A percentile compares a stretch with the other conserved stretches of the same genome.
Evolutionary conservation across 1,284 basidiomycete genomes (phyloP).

Genomic region (Vanrija humicola): DNA sequence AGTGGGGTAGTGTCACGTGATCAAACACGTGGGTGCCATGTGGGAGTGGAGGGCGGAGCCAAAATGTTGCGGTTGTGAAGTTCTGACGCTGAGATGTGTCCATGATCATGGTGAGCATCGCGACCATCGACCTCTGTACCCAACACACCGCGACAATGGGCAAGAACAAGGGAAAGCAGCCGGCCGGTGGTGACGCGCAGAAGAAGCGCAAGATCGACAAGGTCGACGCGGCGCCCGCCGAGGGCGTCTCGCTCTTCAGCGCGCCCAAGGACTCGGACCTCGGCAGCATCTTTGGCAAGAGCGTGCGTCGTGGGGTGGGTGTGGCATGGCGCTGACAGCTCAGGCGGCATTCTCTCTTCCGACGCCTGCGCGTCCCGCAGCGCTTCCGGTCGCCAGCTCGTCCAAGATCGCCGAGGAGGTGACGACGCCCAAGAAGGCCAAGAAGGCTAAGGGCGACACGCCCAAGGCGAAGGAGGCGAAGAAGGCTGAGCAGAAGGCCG

Average conservation of each 20-base stretch:
- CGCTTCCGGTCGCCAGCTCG: conserved; percentile 12
- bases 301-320: conserved; percentile 40
- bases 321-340: not conserved
- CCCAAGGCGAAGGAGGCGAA: conserved; percentile 15
- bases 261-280: conserved; percentile 38
- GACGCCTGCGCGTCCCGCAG: conserved; percentile 1
- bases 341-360: conserved; percentile 33
- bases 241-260: conserved; percentile 31
- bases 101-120: not conserved
- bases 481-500: conserved; percentile 10
- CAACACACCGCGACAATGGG: conserved; percentile 6
- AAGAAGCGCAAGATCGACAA: conserved; percentile 33
- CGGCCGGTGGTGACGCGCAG: not conserved
- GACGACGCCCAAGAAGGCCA: conserved; percentile 7
- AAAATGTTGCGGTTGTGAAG: not conserved
- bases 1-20: no score
- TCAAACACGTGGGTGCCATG: no score
- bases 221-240: conserved; percentile 5
- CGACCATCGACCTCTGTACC: not conserved
- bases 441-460: conserved; percentile 19
- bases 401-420: conserved; percentile 19
- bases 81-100: not conserved
- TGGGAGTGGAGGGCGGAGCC: not conserved
- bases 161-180: conserved; percentile 21
- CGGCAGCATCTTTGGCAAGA: conserved; percentile 48